These are phyloP conservation scores for Quercus engelmannii DNA, from an alignment of 306 rosid genomes.

Conservation along the genomic window DNA sequence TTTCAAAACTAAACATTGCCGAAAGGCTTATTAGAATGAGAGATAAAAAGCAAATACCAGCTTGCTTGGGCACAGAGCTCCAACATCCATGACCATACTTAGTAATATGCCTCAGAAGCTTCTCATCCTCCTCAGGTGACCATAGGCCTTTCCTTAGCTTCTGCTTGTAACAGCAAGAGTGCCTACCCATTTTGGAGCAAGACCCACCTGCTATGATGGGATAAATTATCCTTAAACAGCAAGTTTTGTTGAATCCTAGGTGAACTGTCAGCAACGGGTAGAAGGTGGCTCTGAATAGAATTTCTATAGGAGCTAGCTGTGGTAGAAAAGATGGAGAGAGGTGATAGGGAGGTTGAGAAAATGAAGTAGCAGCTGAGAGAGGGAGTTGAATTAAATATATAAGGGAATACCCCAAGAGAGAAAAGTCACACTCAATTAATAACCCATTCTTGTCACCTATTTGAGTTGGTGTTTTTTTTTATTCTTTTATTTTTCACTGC, in stretches of 20 bases:
- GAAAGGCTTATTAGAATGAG: neutral
- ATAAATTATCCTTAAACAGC: conserved; percentile 16
- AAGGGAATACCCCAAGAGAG: conserved; percentile 35
- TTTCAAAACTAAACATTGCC: neutral
- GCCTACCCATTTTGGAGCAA: conserved; percentile 48
- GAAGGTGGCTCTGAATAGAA: conserved; percentile 23
- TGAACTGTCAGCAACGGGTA: conserved; percentile 29
- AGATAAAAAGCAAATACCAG: conserved; percentile 32
- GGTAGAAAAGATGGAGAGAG: conserved; percentile 20
- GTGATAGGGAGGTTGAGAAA: conserved; percentile 35
- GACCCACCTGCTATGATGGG: conserved; percentile 14
- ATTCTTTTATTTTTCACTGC: too few relatives aligned
- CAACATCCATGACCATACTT: conserved; percentile 59
- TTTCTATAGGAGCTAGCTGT: conserved; percentile 7
- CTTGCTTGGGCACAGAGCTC: conserved; percentile 70
- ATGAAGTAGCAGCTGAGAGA: conserved; percentile 54
- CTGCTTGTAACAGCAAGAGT: conserved; percentile 62
- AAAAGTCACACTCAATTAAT: conserved; percentile 35
- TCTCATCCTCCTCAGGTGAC: conserved; percentile 69
- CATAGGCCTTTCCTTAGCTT: conserved; percentile 62
- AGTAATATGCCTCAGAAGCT: conserved; percentile 48
- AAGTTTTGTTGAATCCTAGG: conserved; percentile 23
- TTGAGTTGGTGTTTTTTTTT: neutral
- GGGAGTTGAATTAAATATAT: conserved; percentile 42
- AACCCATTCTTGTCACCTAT: conserved; percentile 10